Conservation (phyloP, 2,329 filamentous ascomycete species). For the Fusarium equiseti region DNA sequence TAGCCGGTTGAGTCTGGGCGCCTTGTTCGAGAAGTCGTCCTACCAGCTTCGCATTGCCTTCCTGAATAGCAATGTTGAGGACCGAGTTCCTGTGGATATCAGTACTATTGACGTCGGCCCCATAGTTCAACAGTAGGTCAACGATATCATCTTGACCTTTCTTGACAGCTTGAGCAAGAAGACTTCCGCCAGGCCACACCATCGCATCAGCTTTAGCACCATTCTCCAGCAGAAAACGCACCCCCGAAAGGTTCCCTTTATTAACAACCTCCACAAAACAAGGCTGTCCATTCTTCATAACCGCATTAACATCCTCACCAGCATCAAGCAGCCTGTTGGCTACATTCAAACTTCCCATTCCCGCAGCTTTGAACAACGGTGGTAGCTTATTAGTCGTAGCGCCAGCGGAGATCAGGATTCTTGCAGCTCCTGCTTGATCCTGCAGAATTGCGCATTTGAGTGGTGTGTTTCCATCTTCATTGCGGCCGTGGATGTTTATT, state of each 20-base stretch:
- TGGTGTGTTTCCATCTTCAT: slow-evolving; percentile 11
- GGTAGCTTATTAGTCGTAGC: not conserved
- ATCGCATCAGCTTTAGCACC: not conserved
- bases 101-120: not conserved
- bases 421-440: not conserved
- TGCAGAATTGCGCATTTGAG: not conserved
- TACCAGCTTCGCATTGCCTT: not conserved
- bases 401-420: slow-evolving; percentile 1
- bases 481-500: slow-evolving; percentile 10
- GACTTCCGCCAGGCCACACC: not conserved
- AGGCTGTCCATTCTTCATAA: not conserved
- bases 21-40: not conserved
- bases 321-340: not conserved
- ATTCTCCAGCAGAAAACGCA: not conserved
- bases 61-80: not conserved
- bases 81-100: not conserved
- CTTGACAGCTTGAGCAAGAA: slow-evolving; percentile 1
- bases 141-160: not conserved
- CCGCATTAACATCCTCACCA: not conserved
- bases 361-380: not conserved
- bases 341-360: not conserved
- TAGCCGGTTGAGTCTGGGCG: not conserved
- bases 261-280: slow-evolving; percentile 4
- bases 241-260: not conserved
- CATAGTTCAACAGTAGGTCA: not conserved